A percentile compares a stretch with the other conserved stretches of the same genome.
These are phyloP conservation scores for Arachnomyces sp. DNA, from an alignment of 2,329 filamentous ascomycete species.

Conservation along the genomic window DNA sequence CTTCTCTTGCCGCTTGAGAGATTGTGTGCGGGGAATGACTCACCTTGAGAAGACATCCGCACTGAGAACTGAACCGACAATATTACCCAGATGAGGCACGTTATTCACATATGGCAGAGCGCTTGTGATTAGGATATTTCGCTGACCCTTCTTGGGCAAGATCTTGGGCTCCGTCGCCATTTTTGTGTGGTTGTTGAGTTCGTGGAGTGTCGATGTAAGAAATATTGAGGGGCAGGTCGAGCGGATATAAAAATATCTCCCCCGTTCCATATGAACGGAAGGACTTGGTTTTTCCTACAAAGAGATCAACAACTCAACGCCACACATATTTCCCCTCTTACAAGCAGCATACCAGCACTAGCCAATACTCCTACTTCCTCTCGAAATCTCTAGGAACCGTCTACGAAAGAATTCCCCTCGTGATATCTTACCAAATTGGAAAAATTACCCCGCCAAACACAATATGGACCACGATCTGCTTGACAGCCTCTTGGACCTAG, in stretches of 20 bases:
- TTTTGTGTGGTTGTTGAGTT: conserved; percentile 4
- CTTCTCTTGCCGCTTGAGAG: conserved; percentile 46
- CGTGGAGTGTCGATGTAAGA: background rate
- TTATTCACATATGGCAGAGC: conserved; percentile 81
- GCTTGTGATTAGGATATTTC: conserved; percentile 83
- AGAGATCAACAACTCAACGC: background rate
- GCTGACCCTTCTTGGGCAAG: conserved; percentile 51
- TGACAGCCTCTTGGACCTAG: conserved; percentile 50
- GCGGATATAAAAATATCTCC: background rate
- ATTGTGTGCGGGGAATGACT: conserved; percentile 45
- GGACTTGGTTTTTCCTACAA: no score
- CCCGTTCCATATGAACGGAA: no score
- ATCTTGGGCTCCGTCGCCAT: conserved; percentile 15
- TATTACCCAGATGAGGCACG: conserved; percentile 78
- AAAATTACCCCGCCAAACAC: background rate
- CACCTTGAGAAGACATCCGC: conserved; percentile 68
- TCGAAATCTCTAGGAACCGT: background rate
- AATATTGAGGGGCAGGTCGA: no score
- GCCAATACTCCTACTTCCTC: no score
- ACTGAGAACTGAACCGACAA: conserved; percentile 77
- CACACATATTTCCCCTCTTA: background rate
- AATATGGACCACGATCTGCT: conserved; percentile 40
- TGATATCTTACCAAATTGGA: conserved; percentile 1
- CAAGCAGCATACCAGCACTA: no score
- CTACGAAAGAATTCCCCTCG: conserved; percentile 12